Percentiles rank a stretch among this genome's conserved stretches.
These are phyloP conservation scores for Immersiella caudata DNA, from an alignment of 495 filamentous ascomycete genomes.

Conservation along the genomic window DNA sequence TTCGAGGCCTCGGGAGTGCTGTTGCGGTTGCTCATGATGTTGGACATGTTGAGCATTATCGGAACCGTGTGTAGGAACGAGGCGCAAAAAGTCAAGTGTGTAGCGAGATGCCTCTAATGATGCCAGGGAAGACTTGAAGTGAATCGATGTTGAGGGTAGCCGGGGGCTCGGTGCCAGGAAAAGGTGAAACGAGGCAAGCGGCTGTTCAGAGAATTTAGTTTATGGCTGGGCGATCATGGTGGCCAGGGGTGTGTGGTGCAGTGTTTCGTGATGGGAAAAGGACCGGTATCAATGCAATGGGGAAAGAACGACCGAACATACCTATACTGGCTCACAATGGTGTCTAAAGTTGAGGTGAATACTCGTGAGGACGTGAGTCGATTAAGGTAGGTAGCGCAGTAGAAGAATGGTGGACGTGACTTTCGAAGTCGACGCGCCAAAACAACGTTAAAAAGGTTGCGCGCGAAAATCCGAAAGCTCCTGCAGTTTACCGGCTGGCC, in stretches of 20 bases:
- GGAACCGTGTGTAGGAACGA: slow-evolving; percentile 24
- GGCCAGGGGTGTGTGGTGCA: slow-evolving; percentile 29
- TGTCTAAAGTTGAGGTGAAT: slow-evolving; percentile 9
- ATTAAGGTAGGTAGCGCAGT: slow-evolving; percentile 28
- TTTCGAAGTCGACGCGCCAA: slow-evolving; percentile 45
- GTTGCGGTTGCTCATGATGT: slow-evolving; percentile 87
- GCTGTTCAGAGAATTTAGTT: slow-evolving; percentile 36
- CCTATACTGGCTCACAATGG: neutral
- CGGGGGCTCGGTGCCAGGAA: slow-evolving; percentile 32
- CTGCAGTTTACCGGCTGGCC: slow-evolving; percentile 94
- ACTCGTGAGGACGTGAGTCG: slow-evolving; percentile 17
- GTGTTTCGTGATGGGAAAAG: slow-evolving; percentile 35
- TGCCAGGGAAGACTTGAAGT: slow-evolving; percentile 8
- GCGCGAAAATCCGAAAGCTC: slow-evolving; percentile 58
- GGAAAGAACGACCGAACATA: slow-evolving; percentile 19
- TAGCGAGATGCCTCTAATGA: neutral
- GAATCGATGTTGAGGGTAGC: slow-evolving; percentile 21
- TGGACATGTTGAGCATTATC: slow-evolving; percentile 62
- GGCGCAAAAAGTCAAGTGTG: slow-evolving; percentile 8
- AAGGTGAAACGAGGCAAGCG: slow-evolving; percentile 41
- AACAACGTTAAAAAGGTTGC: slow-evolving; percentile 40
- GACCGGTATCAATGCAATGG: slow-evolving; percentile 29
- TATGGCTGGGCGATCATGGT: slow-evolving; percentile 28
- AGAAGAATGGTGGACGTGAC: slow-evolving; percentile 27
- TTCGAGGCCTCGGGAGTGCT: slow-evolving; percentile 89